Conservation (phyloP, 345 rosid species). For the Litchi chinensis region DNA sequence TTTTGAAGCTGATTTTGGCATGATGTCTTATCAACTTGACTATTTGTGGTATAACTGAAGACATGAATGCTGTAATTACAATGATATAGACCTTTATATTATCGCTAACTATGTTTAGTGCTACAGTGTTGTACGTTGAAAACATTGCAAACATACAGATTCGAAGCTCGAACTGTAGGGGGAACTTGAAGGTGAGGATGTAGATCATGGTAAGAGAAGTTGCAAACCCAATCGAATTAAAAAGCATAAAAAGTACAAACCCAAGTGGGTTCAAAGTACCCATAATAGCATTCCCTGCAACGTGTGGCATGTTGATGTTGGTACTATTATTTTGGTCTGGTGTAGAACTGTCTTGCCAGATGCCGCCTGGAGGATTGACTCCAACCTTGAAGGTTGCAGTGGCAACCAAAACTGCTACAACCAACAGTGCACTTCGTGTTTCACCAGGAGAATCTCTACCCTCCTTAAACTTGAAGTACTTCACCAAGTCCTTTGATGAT, state of each 20-base stretch:
- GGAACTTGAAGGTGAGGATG: conserved; percentile 51
- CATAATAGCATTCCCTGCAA: conserved; percentile 47
- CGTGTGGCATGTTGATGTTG: conserved; percentile 22
- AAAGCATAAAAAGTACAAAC: conserved; percentile 39
- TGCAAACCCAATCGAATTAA: conserved; percentile 52
- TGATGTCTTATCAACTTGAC: not conserved
- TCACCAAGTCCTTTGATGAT: conserved; percentile 24
- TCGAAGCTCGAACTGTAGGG: conserved; percentile 53
- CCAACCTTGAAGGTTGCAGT: conserved; percentile 54
- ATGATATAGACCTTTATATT: conserved; percentile 23
- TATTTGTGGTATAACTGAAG: conserved; percentile 17
- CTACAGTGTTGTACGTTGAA: conserved; percentile 37
- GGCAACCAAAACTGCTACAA: conserved; percentile 52
- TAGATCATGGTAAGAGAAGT: conserved; percentile 41
- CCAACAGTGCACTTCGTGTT: conserved; percentile 45
- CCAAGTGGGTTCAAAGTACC: conserved; percentile 23
- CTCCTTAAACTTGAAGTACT: conserved; percentile 59
- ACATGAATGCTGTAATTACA: conserved; percentile 26
- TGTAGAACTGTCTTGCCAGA: conserved; percentile 47
- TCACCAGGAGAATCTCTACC: conserved; percentile 48
- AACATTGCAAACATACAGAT: conserved; percentile 41
- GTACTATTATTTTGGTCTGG: conserved; percentile 20
- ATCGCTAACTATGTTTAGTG: conserved; percentile 33
- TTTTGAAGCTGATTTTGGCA: not conserved
- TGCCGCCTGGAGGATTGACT: conserved; percentile 59